These are phyloP conservation scores for Ploettnerulaceae sp. DNA, from an alignment of 2,329 filamentous ascomycete species.

Conservation along the genomic window DNA sequence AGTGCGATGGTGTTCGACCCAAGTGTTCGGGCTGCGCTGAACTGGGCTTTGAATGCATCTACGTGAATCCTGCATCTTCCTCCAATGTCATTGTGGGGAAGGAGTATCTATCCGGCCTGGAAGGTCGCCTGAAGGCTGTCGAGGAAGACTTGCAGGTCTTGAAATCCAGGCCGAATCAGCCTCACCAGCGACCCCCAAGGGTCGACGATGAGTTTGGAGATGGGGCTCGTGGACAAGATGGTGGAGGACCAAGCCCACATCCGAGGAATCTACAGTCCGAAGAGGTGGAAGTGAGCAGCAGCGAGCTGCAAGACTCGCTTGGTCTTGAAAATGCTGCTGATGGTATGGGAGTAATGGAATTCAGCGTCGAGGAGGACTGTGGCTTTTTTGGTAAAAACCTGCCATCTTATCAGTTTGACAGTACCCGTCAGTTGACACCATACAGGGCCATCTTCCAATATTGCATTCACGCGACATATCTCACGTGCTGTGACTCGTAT, in stretches of 20 bases:
- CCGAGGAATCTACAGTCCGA: slow-evolving; percentile 30
- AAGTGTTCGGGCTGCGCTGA: slow-evolving; percentile 40
- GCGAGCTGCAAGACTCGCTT: not conserved
- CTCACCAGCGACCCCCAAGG: no score
- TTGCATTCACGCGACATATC: no score
- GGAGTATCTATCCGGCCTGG: slow-evolving; percentile 31
- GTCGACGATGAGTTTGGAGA: no score
- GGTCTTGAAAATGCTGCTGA: slow-evolving; percentile 26
- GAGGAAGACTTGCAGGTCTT: slow-evolving; percentile 31
- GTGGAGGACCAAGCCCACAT: slow-evolving; percentile 34
- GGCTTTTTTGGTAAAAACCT: slow-evolving; percentile 36
- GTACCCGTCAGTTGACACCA: no score
- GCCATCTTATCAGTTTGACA: no score
- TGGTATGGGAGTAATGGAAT: slow-evolving; percentile 33
- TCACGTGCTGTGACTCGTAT: no score
- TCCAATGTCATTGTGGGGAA: slow-evolving; percentile 39
- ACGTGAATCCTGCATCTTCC: slow-evolving; percentile 35
- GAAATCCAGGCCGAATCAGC: no score
- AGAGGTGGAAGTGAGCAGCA: no score
- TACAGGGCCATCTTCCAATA: no score
- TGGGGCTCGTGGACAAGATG: not conserved
- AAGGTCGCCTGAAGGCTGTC: slow-evolving; percentile 30
- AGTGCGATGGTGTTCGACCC: slow-evolving; percentile 42
- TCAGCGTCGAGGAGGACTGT: slow-evolving; percentile 34
- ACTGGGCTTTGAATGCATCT: slow-evolving; percentile 41